Evolutionary conservation across 306 rosid species (phyloP).

Genomic region (Gastrolobium villosum): DNA sequence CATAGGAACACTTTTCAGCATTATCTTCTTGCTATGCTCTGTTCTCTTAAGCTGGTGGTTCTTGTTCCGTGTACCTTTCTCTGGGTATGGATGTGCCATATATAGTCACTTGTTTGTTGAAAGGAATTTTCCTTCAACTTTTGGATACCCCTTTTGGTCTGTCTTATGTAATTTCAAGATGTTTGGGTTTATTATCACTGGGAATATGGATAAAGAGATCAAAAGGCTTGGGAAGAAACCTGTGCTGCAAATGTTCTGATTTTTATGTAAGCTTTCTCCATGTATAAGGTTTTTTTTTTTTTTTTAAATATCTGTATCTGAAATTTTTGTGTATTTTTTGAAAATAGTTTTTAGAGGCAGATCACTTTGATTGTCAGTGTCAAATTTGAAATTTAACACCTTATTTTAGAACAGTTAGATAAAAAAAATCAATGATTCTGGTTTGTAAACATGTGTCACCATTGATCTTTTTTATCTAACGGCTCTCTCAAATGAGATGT

Average conservation of each 20-base stretch:
- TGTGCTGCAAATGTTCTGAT: constrained; percentile 65
- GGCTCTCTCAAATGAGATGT: too few species aligned
- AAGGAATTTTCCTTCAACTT: constrained; percentile 72
- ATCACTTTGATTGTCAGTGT: too few species aligned
- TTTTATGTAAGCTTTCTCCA: constrained; percentile 16
- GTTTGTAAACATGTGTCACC: too few species aligned
- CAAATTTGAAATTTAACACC: too few species aligned
- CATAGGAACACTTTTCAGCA: constrained; percentile 61
- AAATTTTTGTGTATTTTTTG: neutral
- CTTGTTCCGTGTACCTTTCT: constrained; percentile 66
- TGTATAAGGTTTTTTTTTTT: neutral
- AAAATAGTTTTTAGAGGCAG: neutral
- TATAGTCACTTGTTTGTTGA: constrained; percentile 85
- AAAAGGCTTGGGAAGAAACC: constrained; percentile 93
- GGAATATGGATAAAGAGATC: constrained; percentile 87
- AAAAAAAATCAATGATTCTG: too few species aligned
- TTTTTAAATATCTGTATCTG: neutral
- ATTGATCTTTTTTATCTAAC: too few species aligned
- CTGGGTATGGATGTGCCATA: constrained; percentile 81
- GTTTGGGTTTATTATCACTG: constrained; percentile 84
- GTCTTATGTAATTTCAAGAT: constrained; percentile 77
- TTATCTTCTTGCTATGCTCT: constrained; percentile 68
- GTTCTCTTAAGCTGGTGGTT: constrained; percentile 72
- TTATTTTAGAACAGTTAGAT: too few species aligned
- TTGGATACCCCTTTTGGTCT: constrained; percentile 87